phyloP scores from a whole-genome alignment of 1,284 basidiomycete species.

The Mixia osmundae region DNA sequence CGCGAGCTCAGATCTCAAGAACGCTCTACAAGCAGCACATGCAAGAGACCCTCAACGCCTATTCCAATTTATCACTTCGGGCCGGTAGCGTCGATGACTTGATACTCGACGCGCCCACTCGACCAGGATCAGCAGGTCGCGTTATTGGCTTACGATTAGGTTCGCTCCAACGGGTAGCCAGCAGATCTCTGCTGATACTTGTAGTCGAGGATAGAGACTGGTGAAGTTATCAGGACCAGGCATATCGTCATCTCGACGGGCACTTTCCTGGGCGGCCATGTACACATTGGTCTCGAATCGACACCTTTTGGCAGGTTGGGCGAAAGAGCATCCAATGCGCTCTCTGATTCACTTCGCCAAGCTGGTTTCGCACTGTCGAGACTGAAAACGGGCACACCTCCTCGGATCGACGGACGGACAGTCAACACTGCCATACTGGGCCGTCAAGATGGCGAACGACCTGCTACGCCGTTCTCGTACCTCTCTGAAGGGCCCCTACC shows the following conservation, averaged over 20 bases:
- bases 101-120: slow-evolving; percentile 29
- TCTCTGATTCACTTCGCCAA: slow-evolving; percentile 44
- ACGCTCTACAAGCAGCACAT: slow-evolving; percentile 57
- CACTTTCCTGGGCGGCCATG: slow-evolving; percentile 68
- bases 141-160: slow-evolving; percentile 46
- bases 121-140: slow-evolving; percentile 19
- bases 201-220: slow-evolving; percentile 32
- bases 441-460: slow-evolving; percentile 13
- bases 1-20: slow-evolving; percentile 64
- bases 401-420: slow-evolving; percentile 42
- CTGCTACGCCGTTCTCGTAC: slow-evolving; percentile 15
- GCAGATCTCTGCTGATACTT: background rate
- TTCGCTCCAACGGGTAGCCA: slow-evolving; percentile 18
- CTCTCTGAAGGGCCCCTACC: slow-evolving; percentile 20
- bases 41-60: slow-evolving; percentile 40
- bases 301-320: slow-evolving; percentile 59
- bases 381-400: slow-evolving; percentile 73
- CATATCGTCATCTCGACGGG: slow-evolving; percentile 71
- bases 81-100: slow-evolving; percentile 59
- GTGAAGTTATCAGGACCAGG: slow-evolving; percentile 49
- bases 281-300: slow-evolving; percentile 56
- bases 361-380: slow-evolving; percentile 61
- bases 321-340: slow-evolving; percentile 28
- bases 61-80: slow-evolving; percentile 42
- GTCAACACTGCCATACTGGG: slow-evolving; percentile 40